These are phyloP conservation scores for Echeveria elegans DNA, from an alignment of 164 flowering plant species.

Conservation along the genomic window DNA sequence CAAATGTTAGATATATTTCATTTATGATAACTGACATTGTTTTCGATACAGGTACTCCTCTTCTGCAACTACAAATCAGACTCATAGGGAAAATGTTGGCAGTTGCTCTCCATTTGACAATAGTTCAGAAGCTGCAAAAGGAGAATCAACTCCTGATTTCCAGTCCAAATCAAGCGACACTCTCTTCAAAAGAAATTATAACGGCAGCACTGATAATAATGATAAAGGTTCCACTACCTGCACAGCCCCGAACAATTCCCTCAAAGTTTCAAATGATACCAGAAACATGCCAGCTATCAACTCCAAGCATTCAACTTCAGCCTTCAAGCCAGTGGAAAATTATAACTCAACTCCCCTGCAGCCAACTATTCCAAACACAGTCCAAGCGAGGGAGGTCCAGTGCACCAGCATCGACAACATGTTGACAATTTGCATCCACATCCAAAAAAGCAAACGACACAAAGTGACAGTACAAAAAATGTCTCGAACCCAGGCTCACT, in stretches of 20 bases:
- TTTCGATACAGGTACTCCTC: constrained; percentile 20
- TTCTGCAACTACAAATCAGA: constrained; percentile 16
- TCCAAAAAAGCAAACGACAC: constrained; percentile 12
- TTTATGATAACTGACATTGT: neutral
- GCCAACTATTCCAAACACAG: neutral
- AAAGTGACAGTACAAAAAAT: constrained; percentile 13
- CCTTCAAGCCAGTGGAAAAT: constrained; percentile 17
- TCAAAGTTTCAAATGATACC: constrained; percentile 8
- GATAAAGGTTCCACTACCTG: constrained; percentile 20
- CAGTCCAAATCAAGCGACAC: constrained; percentile 14
- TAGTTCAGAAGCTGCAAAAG: constrained; percentile 20
- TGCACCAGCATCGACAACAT: constrained; percentile 20
- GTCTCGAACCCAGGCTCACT: neutral
- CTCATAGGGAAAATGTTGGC: constrained; percentile 16
- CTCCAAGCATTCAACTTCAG: constrained; percentile 10
- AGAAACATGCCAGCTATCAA: constrained; percentile 5
- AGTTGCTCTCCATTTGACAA: constrained; percentile 25
- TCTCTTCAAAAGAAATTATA: constrained; percentile 15
- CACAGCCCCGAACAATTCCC: constrained; percentile 10
- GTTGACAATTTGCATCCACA: constrained; percentile 14
- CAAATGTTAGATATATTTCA: neutral
- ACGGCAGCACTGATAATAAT: constrained; percentile 21
- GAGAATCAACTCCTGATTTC: constrained; percentile 13
- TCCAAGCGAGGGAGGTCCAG: constrained; percentile 16
- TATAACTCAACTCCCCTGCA: neutral